Percentiles rank a stretch among this genome's conserved stretches.
These are phyloP conservation scores for Metroxylon sagu DNA, from an alignment of 176 grass and related monocot genomes.

Conservation along the genomic window DNA sequence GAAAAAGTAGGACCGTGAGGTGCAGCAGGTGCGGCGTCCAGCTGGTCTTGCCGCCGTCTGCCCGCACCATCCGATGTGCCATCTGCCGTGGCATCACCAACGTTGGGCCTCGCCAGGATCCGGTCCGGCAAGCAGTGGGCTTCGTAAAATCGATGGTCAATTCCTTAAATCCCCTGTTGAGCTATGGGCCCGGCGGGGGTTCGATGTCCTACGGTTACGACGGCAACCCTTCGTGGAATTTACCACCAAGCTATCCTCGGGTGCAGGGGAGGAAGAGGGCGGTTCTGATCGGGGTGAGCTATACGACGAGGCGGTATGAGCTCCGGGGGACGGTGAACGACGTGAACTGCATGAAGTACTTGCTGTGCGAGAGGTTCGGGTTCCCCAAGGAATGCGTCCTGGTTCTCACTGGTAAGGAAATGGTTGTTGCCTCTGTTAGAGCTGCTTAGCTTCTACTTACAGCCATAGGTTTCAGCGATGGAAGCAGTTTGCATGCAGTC, in stretches of 20 bases:
- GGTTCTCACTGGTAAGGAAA: slow-evolving; percentile 55
- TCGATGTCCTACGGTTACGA: neutral
- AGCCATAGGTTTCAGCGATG: too few species aligned
- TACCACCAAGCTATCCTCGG: slow-evolving; percentile 26
- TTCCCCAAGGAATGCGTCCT: slow-evolving; percentile 49
- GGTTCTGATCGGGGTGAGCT: slow-evolving; percentile 77
- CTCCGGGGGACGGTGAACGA: slow-evolving; percentile 77
- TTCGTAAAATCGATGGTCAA: slow-evolving; percentile 45
- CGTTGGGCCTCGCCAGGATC: slow-evolving; percentile 31
- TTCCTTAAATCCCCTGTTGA: neutral
- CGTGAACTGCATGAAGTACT: slow-evolving; percentile 49
- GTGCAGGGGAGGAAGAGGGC: slow-evolving; percentile 53
- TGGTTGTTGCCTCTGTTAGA: neutral
- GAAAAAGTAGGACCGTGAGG: slow-evolving; percentile 7
- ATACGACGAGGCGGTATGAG: slow-evolving; percentile 46
- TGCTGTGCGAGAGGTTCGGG: slow-evolving; percentile 44
- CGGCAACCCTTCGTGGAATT: neutral
- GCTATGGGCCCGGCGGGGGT: neutral
- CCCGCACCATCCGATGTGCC: slow-evolving; percentile 45
- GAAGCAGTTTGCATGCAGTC: too few species aligned
- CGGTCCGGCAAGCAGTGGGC: slow-evolving; percentile 32
- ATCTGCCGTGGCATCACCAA: slow-evolving; percentile 35
- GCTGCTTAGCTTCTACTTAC: too few species aligned
- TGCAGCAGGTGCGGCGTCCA: slow-evolving; percentile 45
- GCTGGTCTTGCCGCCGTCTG: slow-evolving; percentile 18